Percentiles rank a stretch among this genome's conserved stretches.
phyloP scores from a whole-genome alignment of 345 rosid genomes.

The Dipteronia sinensis region DNA sequence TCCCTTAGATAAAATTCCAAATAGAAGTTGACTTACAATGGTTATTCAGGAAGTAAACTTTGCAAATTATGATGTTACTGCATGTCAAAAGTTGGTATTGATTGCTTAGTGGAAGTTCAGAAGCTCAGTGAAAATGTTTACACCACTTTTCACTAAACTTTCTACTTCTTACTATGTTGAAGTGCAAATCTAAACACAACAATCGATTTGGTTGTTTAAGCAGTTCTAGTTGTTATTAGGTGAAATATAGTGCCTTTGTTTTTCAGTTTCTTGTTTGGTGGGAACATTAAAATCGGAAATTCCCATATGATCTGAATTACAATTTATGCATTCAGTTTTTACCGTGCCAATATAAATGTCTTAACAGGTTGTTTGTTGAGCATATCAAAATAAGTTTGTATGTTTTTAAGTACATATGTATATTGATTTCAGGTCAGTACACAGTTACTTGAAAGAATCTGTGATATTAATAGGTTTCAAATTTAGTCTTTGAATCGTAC shows the following conservation, averaged over 20 bases:
- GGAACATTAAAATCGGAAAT: not conserved
- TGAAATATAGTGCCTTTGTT: no score
- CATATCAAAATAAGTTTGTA: not conserved
- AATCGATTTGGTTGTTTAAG: no score
- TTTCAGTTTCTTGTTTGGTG: not conserved
- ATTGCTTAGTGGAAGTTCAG: not conserved
- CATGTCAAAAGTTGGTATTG: no score
- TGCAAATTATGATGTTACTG: not conserved
- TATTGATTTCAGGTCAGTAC: not conserved
- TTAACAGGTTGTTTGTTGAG: not conserved
- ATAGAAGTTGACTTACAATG: not conserved
- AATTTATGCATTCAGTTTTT: not conserved
- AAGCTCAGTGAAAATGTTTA: not conserved
- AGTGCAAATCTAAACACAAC: not conserved
- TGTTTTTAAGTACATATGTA: not conserved
- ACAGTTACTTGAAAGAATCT: not conserved
- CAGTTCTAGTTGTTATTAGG: no score
- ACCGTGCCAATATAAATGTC: not conserved
- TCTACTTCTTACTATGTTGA: not conserved
- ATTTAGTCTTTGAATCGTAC: not conserved
- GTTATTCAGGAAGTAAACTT: not conserved
- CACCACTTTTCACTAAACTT: not conserved
- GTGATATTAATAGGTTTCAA: constrained; percentile 1
- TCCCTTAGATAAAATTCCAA: not conserved
- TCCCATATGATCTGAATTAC: not conserved